These are phyloP conservation scores for Phaeoacremonium minimum DNA, from an alignment of 2,329 filamentous ascomycete species.

Conservation along the genomic window DNA sequence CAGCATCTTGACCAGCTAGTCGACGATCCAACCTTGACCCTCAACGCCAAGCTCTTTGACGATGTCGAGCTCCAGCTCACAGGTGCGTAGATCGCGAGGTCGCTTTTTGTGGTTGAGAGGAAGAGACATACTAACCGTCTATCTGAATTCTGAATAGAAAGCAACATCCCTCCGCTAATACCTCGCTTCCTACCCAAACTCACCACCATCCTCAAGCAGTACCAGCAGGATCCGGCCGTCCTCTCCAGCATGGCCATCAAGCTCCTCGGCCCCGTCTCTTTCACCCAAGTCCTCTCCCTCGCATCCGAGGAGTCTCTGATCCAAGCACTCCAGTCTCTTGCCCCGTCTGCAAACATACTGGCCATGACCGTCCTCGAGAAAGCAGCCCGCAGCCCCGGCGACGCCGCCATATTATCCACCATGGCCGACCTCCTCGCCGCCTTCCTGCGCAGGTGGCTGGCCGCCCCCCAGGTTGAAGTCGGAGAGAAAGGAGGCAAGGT, in stretches of 20 bases:
- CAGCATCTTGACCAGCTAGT: slow-evolving; percentile 48
- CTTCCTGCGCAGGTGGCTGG: slow-evolving; percentile 49
- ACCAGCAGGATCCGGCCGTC: slow-evolving; percentile 43
- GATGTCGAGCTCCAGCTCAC: slow-evolving; percentile 56
- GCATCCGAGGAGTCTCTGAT: slow-evolving; percentile 47
- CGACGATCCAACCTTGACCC: slow-evolving; percentile 32
- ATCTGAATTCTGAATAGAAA: slow-evolving; percentile 33
- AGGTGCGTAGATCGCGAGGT: too few species aligned
- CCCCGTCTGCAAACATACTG: slow-evolving; percentile 53
- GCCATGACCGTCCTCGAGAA: slow-evolving; percentile 54
- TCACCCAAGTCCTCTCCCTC: slow-evolving; percentile 45
- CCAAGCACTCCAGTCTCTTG: slow-evolving; percentile 47
- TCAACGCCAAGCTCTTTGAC: slow-evolving; percentile 50
- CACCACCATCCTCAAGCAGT: slow-evolving; percentile 46
- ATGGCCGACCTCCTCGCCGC: slow-evolving; percentile 43
- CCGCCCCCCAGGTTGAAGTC: slow-evolving; percentile 47
- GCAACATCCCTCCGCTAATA: slow-evolving; percentile 47
- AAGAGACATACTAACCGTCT: neutral
- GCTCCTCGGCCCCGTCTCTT: slow-evolving; percentile 48
- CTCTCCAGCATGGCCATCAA: slow-evolving; percentile 51
- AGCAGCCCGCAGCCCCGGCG: slow-evolving; percentile 40
- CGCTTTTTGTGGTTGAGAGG: too few species aligned
- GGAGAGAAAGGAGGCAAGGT: slow-evolving; percentile 47
- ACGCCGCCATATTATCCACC: slow-evolving; percentile 44
- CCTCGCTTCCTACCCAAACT: slow-evolving; percentile 49